Evolutionary conservation across 345 rosid species (phyloP), one percentile per base, ranked within the genome.

Genomic region (Salix exigua): DNA sequence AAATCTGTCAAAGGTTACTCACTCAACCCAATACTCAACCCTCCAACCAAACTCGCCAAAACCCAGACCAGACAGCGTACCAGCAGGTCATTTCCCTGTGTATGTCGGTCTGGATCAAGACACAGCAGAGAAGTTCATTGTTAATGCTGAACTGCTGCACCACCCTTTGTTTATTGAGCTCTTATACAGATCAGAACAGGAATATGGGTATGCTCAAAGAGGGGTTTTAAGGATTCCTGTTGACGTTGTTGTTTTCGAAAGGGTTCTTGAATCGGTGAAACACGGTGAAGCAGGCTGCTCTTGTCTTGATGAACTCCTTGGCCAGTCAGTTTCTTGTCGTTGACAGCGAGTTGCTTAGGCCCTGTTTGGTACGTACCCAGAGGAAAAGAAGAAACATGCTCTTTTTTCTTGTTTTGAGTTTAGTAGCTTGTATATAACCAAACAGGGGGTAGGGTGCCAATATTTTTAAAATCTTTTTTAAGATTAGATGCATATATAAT

Each of bases 161-260:
- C 98, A 94, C 37, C 98, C 98, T 60, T 86, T 88, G 23, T 91
- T 94, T 75, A 75, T 89, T 61, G 89, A 85, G 4, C 85, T 94
- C 64, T 85, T 94, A 62, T 87, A 92, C 83, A 81, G 86, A 74
- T 92, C 98, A 31, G 97, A 96, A 35, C 92, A 92, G 46, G 94
- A 91, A 83, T 94, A 91, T 58, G 98, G 98, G 3, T 94, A 91
- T 88, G 93, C 90, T 66, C 98, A 94, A 38, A 85, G 86, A 66
- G 98, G 98, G 50, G 94, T 88, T 12, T 82, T 94, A 7, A 88
- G 85, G 60, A 94, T 94, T 80, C 98, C 97, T 0, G 91, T 96
- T 66, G 90, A 90, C 81, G 97, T 87, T 12, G 71, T 81, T 23
- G 87, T 82, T 46, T 92, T 94, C 73, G 93, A 94, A 79, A 88